Conservation (phyloP, 2,329 filamentous ascomycete species). For the Aspergillus proliferans region DNA sequence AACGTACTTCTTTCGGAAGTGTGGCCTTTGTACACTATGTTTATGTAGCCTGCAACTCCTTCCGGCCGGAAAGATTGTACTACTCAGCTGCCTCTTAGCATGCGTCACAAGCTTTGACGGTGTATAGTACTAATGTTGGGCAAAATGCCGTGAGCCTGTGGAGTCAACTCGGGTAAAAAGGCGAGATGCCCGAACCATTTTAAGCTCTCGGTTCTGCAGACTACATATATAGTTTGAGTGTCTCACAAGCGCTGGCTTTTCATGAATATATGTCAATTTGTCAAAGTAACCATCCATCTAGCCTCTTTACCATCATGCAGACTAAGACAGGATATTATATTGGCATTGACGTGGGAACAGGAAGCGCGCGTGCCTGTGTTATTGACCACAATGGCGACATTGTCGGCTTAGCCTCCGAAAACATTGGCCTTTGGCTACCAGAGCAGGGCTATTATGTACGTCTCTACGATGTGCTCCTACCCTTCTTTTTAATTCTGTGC, state of each 20-base stretch:
- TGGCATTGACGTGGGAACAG: conserved; percentile 89
- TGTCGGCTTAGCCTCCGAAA: conserved; percentile 58
- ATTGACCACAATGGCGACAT: conserved; percentile 86
- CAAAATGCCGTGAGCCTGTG: not conserved
- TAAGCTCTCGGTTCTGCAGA: not conserved
- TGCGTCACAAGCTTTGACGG: not conserved
- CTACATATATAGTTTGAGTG: not conserved
- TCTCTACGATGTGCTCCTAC: not conserved
- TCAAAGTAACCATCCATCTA: not conserved
- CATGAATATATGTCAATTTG: too few relatives aligned
- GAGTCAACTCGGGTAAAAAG: not conserved
- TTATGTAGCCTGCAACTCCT: too few relatives aligned
- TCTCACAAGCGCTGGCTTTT: too few relatives aligned
- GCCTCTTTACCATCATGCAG: not conserved
- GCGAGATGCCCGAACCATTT: not conserved
- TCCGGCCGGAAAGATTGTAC: too few relatives aligned
- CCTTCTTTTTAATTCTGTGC: not conserved
- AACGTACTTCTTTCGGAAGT: too few relatives aligned
- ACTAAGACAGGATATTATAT: conserved; percentile 46
- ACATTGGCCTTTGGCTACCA: conserved; percentile 71
- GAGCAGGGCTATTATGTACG: conserved; percentile 63
- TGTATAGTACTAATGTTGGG: not conserved
- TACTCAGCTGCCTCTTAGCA: not conserved
- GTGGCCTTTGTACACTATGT: too few relatives aligned
- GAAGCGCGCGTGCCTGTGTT: conserved; percentile 85